These are phyloP conservation scores for Urochloa ruziziensis DNA, from an alignment of 176 grass and related monocot genomes.

Conservation along the genomic window DNA sequence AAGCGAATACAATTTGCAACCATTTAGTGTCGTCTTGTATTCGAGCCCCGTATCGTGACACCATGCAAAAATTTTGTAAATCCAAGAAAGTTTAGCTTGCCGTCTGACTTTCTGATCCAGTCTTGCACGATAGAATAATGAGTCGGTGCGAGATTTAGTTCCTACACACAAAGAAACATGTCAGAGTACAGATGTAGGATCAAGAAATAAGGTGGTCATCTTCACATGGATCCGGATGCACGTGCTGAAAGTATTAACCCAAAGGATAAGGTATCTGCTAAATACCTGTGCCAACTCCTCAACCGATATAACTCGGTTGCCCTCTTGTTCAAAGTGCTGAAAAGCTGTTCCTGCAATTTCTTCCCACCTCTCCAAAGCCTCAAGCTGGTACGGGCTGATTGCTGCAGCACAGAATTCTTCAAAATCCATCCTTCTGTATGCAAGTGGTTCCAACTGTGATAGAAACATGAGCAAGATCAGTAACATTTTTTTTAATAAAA, in stretches of 20 bases:
- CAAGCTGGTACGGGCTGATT: constrained; percentile 92
- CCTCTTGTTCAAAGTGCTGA: constrained; percentile 84
- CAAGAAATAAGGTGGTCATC: not conserved
- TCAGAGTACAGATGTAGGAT: not conserved
- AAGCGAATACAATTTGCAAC: constrained; percentile 56
- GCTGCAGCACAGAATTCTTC: constrained; percentile 97
- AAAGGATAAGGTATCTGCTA: not conserved
- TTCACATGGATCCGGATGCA: not conserved
- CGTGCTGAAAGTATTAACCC: not conserved
- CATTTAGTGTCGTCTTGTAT: constrained; percentile 85
- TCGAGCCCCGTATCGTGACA: constrained; percentile 80
- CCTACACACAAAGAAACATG: constrained; percentile 39
- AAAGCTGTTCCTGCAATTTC: constrained; percentile 93
- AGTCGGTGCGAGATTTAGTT: constrained; percentile 74
- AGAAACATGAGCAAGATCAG: constrained; percentile 16
- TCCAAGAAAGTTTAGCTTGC: constrained; percentile 93
- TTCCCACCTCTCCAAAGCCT: constrained; percentile 96
- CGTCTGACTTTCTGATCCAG: constrained; percentile 95
- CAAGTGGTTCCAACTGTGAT: constrained; percentile 82
- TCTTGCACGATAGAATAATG: constrained; percentile 88
- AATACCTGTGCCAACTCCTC: constrained; percentile 92
- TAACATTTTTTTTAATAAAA: not conserved
- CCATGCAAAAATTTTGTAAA: constrained; percentile 99
- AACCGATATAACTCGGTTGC: constrained; percentile 76
- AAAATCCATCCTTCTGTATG: constrained; percentile 87